Evolutionary conservation across 83 land plant genomes (phyloP).

Genomic region (Picea engelmannii): DNA sequence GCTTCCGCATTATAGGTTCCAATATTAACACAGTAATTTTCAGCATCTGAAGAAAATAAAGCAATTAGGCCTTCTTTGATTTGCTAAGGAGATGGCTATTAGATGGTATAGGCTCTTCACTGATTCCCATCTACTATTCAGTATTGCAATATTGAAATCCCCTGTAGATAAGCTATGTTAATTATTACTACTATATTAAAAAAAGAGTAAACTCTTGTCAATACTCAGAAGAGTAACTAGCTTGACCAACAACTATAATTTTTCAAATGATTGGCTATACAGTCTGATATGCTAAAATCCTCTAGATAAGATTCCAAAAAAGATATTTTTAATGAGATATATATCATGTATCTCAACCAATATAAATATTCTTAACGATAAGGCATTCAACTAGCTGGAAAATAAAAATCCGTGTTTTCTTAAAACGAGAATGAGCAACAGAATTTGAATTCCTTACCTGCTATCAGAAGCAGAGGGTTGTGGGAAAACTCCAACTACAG

Average conservation of each 20-base stretch:
- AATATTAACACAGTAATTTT: no score
- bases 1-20: no score
- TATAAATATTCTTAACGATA: not conserved
- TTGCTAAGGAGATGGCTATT: no score
- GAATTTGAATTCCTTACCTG: not conserved
- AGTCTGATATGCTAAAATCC: not conserved
- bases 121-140: no score
- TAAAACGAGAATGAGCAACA: not conserved
- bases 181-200: no score
- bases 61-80: no score
- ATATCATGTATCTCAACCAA: not conserved
- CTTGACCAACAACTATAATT: not conserved
- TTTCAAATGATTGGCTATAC: not conserved
- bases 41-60: no score
- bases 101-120: no score
- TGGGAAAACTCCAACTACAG: constrained; percentile 16
- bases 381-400: not conserved
- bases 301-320: not conserved
- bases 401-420: not conserved
- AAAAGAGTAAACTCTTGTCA: no score
- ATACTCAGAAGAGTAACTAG: not conserved
- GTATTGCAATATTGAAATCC: no score
- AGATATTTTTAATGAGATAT: not conserved
- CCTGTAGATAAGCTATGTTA: no score
- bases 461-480: constrained; percentile 9